These are phyloP conservation scores for Penicillium canariense DNA, from an alignment of 495 filamentous ascomycete genomes.

Conservation along the genomic window DNA sequence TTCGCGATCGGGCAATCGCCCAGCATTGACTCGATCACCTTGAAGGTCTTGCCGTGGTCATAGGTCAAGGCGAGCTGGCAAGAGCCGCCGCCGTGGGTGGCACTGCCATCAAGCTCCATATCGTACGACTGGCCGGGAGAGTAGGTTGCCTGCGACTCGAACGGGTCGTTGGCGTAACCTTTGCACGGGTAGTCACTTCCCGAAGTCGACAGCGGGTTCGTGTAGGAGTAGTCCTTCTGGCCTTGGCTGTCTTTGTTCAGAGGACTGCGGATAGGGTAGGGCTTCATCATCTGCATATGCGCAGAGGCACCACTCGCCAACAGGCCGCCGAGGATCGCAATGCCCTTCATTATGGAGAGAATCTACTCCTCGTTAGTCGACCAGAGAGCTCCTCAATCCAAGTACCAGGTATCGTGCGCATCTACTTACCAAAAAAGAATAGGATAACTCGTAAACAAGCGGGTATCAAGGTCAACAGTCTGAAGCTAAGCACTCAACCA, in stretches of 20 bases:
- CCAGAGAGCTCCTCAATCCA: neutral
- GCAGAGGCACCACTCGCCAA: constrained; percentile 41
- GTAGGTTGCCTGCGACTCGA: constrained; percentile 45
- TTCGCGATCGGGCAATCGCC: constrained; percentile 71
- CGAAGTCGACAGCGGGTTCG: constrained; percentile 40
- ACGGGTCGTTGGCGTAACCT: constrained; percentile 48
- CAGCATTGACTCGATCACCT: constrained; percentile 79
- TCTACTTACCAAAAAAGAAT: constrained; percentile 7
- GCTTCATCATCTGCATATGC: constrained; percentile 48
- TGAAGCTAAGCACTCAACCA: constrained; percentile 20
- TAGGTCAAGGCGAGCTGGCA: constrained; percentile 85
- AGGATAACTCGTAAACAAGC: neutral
- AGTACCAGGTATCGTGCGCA: neutral
- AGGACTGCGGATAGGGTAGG: constrained; percentile 48
- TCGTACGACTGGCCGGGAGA: constrained; percentile 38
- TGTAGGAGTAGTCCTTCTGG: constrained; percentile 52
- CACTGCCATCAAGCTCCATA: constrained; percentile 46
- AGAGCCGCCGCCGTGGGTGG: constrained; percentile 81
- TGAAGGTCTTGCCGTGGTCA: constrained; percentile 65
- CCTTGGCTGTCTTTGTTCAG: constrained; percentile 34
- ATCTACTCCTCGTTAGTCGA: neutral
- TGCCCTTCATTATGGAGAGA: constrained; percentile 40
- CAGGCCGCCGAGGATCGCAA: constrained; percentile 30
- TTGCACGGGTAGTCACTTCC: constrained; percentile 54
- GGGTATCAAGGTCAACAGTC: constrained; percentile 9